A percentile compares a stretch with the other conserved stretches of the same genome.
These are phyloP conservation scores for Xylariomycetidae sp. DNA, from an alignment of 2,329 filamentous ascomycete species.

Conservation along the genomic window DNA sequence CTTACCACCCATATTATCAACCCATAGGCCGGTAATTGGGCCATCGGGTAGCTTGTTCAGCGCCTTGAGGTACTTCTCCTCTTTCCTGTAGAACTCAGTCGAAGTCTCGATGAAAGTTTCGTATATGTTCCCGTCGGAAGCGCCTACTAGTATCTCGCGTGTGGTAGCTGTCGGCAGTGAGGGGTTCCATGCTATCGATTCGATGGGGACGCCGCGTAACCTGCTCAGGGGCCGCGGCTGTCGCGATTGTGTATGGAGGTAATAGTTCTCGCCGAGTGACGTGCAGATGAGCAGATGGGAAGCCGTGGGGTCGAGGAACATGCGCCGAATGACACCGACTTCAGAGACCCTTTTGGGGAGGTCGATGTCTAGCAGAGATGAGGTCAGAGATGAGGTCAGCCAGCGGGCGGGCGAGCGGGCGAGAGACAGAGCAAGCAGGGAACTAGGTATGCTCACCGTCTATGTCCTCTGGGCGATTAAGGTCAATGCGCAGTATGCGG, in stretches of 20 bases:
- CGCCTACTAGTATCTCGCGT: slow-evolving; percentile 85
- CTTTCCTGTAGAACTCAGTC: slow-evolving; percentile 89
- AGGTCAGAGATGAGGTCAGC: too few species aligned
- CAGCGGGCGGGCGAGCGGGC: too few species aligned
- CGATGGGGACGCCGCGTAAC: slow-evolving; percentile 80
- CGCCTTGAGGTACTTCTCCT: slow-evolving; percentile 85
- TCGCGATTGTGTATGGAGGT: slow-evolving; percentile 91
- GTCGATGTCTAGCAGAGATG: slow-evolving; percentile 74
- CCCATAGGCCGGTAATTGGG: slow-evolving; percentile 80
- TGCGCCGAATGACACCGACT: slow-evolving; percentile 84
- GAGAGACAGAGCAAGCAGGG: background rate
- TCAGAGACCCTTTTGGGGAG: slow-evolving; percentile 90
- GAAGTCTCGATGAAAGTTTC: slow-evolving; percentile 93
- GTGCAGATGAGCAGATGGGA: slow-evolving; percentile 92
- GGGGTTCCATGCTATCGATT: slow-evolving; percentile 92
- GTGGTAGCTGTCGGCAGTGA: slow-evolving; percentile 90
- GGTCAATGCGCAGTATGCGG: slow-evolving; percentile 87
- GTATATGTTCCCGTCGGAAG: slow-evolving; percentile 91
- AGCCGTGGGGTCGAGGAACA: slow-evolving; percentile 96
- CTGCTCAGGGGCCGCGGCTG: slow-evolving; percentile 78
- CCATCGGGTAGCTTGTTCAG: slow-evolving; percentile 81
- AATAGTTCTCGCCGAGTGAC: slow-evolving; percentile 91
- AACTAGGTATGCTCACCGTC: slow-evolving; percentile 57
- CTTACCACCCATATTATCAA: slow-evolving; percentile 65
- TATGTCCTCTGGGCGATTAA: slow-evolving; percentile 91